phyloP scores from a whole-genome alignment of 176 grass and related monocot species.

The Aegilops speltoides region DNA sequence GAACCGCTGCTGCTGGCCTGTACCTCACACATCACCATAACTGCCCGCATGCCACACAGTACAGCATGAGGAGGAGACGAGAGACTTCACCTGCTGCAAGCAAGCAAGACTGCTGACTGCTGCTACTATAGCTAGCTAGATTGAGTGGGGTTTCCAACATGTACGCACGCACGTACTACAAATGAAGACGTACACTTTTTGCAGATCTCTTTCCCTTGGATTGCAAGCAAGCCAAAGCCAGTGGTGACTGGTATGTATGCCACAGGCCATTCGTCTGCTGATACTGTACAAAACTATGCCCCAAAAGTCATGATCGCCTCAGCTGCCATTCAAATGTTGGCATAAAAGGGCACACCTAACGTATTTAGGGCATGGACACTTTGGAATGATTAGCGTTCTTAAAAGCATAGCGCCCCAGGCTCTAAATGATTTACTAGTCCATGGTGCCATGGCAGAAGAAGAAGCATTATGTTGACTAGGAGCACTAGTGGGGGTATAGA shows the following conservation, averaged over 20 bases:
- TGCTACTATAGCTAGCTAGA: constrained; percentile 21
- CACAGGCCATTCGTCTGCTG: not conserved
- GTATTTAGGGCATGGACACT: constrained; percentile 19
- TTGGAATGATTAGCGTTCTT: constrained; percentile 40
- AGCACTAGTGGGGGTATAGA: not conserved
- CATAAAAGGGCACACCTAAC: constrained; percentile 17
- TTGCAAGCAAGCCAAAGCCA: constrained; percentile 40
- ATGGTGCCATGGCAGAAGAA: not conserved
- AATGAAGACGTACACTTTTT: constrained; percentile 6
- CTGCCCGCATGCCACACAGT: constrained; percentile 17
- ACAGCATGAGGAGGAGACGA: constrained; percentile 10
- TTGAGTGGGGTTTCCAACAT: constrained; percentile 46
- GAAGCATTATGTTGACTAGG: not conserved
- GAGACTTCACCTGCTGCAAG: not conserved
- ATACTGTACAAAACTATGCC: constrained; percentile 3
- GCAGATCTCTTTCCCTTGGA: constrained; percentile 29
- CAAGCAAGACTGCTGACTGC: not conserved
- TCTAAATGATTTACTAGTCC: constrained; percentile 8
- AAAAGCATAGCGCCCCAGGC: constrained; percentile 35
- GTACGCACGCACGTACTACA: not conserved
- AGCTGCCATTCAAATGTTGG: constrained; percentile 21
- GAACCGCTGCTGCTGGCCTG: not conserved
- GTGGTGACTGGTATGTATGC: not conserved
- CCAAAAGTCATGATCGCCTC: constrained; percentile 38
- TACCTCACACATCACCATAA: constrained; percentile 35